These are phyloP conservation scores for Irpex sp. DNA, from an alignment of 1,284 basidiomycete genomes.

Conservation along the genomic window DNA sequence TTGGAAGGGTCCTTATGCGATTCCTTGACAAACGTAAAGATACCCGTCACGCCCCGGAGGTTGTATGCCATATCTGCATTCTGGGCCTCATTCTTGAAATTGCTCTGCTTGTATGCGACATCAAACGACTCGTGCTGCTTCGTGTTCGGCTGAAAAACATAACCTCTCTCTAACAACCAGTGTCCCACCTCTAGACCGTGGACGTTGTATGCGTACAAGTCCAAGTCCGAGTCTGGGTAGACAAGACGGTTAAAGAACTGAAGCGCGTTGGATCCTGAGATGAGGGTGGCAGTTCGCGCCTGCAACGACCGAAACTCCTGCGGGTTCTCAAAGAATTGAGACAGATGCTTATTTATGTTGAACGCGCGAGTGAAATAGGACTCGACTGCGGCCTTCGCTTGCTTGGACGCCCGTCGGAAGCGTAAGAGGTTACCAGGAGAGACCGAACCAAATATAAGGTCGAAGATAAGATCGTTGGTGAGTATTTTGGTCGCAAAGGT, in stretches of 20 bases:
- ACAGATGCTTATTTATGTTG: constrained; percentile 24
- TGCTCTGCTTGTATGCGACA: background rate
- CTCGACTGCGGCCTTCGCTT: constrained; percentile 13
- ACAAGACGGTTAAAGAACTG: constrained; percentile 43
- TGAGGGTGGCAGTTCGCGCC: constrained; percentile 36
- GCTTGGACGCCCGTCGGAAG: constrained; percentile 19
- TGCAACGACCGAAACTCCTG: constrained; percentile 41
- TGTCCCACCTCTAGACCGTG: constrained; percentile 16
- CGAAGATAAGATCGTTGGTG: constrained; percentile 28
- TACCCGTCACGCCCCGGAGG: background rate
- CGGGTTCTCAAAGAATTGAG: constrained; percentile 27
- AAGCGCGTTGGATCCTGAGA: constrained; percentile 48
- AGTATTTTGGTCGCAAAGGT: constrained; percentile 20
- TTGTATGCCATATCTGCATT: background rate
- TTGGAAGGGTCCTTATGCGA: background rate
- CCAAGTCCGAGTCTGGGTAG: constrained; percentile 46
- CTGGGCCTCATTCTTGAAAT: background rate
- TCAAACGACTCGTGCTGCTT: constrained; percentile 18
- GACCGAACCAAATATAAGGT: constrained; percentile 18
- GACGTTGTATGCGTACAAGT: constrained; percentile 32
- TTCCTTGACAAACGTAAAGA: constrained; percentile 11
- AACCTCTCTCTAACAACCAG: constrained; percentile 21
- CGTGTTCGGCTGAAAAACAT: constrained; percentile 17
- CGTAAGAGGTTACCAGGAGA: constrained; percentile 21
- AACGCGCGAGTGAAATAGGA: constrained; percentile 21